Percentiles rank a stretch among this genome's conserved stretches.
phyloP scores from a whole-genome alignment of 2,329 filamentous ascomycete genomes.

The Sarocladiaceae sp. region DNA sequence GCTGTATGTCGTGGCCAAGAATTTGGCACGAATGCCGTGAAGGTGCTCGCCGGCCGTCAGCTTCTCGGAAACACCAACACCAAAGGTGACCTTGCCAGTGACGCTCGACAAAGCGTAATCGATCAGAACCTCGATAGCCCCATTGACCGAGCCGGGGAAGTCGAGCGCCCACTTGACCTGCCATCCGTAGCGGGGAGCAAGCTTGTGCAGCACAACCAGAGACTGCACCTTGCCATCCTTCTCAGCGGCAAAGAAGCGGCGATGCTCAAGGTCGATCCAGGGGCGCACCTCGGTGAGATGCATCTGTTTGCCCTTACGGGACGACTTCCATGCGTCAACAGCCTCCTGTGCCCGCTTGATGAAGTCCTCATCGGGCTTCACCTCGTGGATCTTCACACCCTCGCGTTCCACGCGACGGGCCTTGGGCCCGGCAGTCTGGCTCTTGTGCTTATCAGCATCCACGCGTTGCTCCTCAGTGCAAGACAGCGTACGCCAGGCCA shows the following conservation, averaged over 20 bases:
- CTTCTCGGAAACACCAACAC: constrained; percentile 69
- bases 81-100: constrained; percentile 68
- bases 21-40: constrained; percentile 70
- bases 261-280: constrained; percentile 77
- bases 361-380: constrained; percentile 64
- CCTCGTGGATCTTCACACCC: constrained; percentile 72
- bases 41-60: constrained; percentile 77
- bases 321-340: constrained; percentile 72
- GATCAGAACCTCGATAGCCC: constrained; percentile 79
- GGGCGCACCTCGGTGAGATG: constrained; percentile 86
- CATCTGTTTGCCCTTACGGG: constrained; percentile 77
- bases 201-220: constrained; percentile 76
- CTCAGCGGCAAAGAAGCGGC: constrained; percentile 78
- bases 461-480: constrained; percentile 86
- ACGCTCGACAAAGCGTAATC: constrained; percentile 56
- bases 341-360: constrained; percentile 63
- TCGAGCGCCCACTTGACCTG: constrained; percentile 96
- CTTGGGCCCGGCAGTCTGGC: constrained; percentile 59
- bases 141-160: constrained; percentile 80
- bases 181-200: constrained; percentile 77
- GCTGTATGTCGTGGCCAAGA: constrained; percentile 77
- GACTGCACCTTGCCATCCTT: constrained; percentile 68
- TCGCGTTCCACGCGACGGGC: constrained; percentile 75
- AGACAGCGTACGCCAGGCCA: constrained; percentile 83
- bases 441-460: constrained; percentile 65